Evolutionary conservation across 768 basidiomycete genomes (phyloP).

Genomic region (Rhizopogon salebrosus): DNA sequence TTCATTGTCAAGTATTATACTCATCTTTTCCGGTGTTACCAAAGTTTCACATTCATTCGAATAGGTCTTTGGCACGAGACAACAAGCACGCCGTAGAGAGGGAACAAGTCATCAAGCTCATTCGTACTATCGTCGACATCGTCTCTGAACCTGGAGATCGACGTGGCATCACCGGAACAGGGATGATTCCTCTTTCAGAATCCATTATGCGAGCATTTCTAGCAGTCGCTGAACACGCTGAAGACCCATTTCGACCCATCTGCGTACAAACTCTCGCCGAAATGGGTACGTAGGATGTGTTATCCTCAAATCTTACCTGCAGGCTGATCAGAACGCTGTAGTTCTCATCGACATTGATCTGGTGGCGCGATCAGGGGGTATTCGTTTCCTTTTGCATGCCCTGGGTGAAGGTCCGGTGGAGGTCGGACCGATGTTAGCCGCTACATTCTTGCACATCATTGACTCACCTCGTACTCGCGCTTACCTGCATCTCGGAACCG

Average conservation of each 20-base stretch:
- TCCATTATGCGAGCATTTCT: slow-evolving; percentile 84
- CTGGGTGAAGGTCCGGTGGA: slow-evolving; percentile 89
- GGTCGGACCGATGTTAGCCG: slow-evolving; percentile 70
- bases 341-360: slow-evolving; percentile 87
- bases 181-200: slow-evolving; percentile 61
- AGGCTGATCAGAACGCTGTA: slow-evolving; percentile 26
- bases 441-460: slow-evolving; percentile 75
- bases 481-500: slow-evolving; percentile 74
- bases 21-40: neutral
- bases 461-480: slow-evolving; percentile 81
- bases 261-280: slow-evolving; percentile 87
- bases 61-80: slow-evolving; percentile 80
- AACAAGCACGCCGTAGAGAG: slow-evolving; percentile 79
- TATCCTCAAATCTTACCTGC: slow-evolving; percentile 3
- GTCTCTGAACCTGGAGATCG: slow-evolving; percentile 53
- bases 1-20: slow-evolving; percentile 78
- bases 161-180: slow-evolving; percentile 33
- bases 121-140: slow-evolving; percentile 77
- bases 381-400: slow-evolving; percentile 80
- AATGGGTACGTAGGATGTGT: slow-evolving; percentile 56
- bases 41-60: slow-evolving; percentile 9
- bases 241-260: slow-evolving; percentile 81
- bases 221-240: slow-evolving; percentile 86
- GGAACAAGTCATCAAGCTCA: slow-evolving; percentile 88
- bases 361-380: slow-evolving; percentile 74